Evolutionary conservation across 1,284 basidiomycete species (phyloP), one percentile per base, ranked within the genome.

Genomic region (Apiotrichum siamense): DNA sequence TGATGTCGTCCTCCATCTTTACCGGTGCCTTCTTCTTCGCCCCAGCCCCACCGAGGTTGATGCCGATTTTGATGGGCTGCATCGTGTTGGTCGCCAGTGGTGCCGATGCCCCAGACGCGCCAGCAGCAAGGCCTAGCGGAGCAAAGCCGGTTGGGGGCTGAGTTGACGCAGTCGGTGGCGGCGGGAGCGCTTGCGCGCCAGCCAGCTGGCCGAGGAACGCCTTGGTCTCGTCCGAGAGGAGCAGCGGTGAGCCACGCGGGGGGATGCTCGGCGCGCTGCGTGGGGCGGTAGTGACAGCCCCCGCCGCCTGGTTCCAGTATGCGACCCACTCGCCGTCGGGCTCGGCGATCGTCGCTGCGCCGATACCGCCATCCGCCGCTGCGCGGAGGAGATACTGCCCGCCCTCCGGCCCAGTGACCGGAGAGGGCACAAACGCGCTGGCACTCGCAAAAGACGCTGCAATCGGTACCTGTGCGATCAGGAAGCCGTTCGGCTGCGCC

Each of bases 361-460:
- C 70, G 24, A 73, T 60, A 12, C 70, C 70, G 5, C 70, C 70
- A n/a, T 55, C 44, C 3, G 58, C 44, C 2, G 67, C 57, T 0
- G 67, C 50, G 18, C 57, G 61, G 10, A 73, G 23, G 4, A 67
- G 40, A 50, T 50, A 61, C 47, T 70, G 59, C 7, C 60, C 60
- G 20, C 67, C 66, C 2, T 66, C 56, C 2, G 62, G 66, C 5
- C 66, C 67, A 13, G 83, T n/a, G n/a, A n/a, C 80, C 52, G 89
- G 82, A 1, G 32, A 11, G 6, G 84, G 85, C 60, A 87, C 83
- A 70, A 93, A 93, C 9, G 89, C 87, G 59, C 85, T 83, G 3
- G 85, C 81, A 69, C 90, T 86, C 36, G 88, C 89, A 68, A 91
- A 93, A 11, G 88, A 91, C 7, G 85, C 84, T 4, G 90, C 89